Base-by-base conservation (phyloP, 306 rosid genomes). In the Pyrus bretschneideri region DNA sequence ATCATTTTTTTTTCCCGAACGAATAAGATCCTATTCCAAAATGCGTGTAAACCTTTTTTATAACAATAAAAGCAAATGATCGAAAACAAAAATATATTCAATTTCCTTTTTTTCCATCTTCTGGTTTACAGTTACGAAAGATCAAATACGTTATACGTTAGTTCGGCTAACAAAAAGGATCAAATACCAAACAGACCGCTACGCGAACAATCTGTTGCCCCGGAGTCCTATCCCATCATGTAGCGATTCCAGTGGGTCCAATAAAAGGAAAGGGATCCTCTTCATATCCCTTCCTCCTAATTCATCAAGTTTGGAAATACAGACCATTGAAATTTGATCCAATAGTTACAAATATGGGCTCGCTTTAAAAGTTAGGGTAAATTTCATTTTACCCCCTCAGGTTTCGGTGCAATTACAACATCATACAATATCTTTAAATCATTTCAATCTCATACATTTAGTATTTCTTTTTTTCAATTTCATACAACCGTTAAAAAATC, bases 261-360 rank as follows among this genome's bases (percentile, higher is more conserved):
- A 8, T 42, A 0, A 22, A 22, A 30, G 30, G 33, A 30, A 30
- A 30, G 5, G 5, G 1, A 30, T 30, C 33, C 4, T 31, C 35
- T 31, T 0, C 1, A 1, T 5, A 4, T 4, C 1, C 0, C 35
- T 31, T 31, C 35, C 5, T 31, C 0, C 5, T 31, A 31, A 31
- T 31, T 31, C 6, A 31, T 4, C 1, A 31, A 31, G 5, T 4
- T 31, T 0, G 0, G 1, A 31, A 4, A 31, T 31, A 31, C 35
- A 31, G 0, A 1, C 1, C 0, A 31, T 31, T 31, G 5, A 31
- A 31, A 31, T 31, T 31, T 31, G 35, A 31, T 31, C 35, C 1
- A 31, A 31, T 1, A 31, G 1, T 0, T 31, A 31, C 35, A 31
- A 31, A 31, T 0, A 31, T 4, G 1, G 4, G 5, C 33, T 4